phyloP scores from a whole-genome alignment of 495 filamentous ascomycete species.

The Xylaria scruposa region DNA sequence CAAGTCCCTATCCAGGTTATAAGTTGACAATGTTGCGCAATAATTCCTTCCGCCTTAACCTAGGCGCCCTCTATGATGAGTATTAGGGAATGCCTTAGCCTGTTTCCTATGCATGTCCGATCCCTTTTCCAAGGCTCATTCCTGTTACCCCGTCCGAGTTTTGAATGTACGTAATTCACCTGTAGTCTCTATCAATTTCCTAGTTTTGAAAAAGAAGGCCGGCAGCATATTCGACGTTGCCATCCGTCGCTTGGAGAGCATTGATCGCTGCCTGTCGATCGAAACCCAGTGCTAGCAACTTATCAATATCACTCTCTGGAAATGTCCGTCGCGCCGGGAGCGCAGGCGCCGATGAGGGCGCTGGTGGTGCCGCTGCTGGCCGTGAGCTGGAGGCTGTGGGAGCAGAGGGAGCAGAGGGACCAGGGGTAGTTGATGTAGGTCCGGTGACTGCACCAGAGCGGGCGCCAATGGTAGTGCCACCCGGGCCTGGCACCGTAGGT shows the following conservation, averaged over 20 bases:
- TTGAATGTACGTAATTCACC: conserved; percentile 18
- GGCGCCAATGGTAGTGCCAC: conserved; percentile 83
- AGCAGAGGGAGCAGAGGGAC: conserved; percentile 35
- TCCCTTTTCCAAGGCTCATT: conserved; percentile 21
- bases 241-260: conserved; percentile 80
- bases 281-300: conserved; percentile 81
- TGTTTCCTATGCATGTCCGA: conserved; percentile 12
- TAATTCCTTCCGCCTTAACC: conserved; percentile 16
- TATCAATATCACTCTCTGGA: conserved; percentile 67
- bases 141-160: conserved; percentile 12
- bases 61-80: conserved; percentile 27
- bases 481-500: conserved; percentile 83
- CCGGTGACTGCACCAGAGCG: conserved; percentile 81
- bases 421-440: conserved; percentile 45
- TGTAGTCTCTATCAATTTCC: neutral
- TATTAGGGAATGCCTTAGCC: conserved; percentile 17
- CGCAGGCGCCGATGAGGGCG: conserved; percentile 44
- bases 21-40: neutral
- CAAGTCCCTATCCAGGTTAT: neutral
- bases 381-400: conserved; percentile 30
- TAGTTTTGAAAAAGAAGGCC: conserved; percentile 74
- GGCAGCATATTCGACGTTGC: conserved; percentile 86
- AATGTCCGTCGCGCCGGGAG: conserved; percentile 49
- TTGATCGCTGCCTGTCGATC: conserved; percentile 75
- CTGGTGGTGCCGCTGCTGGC: conserved; percentile 42